Base-by-base conservation (phyloP, 164 flowering plant genomes). In the Vitis riparia region DNA sequence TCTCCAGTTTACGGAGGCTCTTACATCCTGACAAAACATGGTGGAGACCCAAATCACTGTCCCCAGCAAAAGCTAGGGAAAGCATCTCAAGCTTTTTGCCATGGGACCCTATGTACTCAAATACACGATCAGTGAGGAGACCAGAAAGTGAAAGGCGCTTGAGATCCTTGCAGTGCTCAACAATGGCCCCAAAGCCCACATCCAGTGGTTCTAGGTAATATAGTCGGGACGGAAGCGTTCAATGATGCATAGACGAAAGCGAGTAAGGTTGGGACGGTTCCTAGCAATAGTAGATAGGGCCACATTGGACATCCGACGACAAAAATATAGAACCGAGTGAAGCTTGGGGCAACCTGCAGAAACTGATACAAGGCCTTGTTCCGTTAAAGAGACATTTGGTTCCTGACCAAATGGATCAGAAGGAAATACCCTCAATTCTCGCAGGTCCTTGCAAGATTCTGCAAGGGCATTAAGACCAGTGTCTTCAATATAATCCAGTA, bases 1-100 rank as follows among this genome's bases (percentile, higher is more conserved):
- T 92, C 85, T 92, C 98, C 58, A 92, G 80, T 68, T 89, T 93
- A 66, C 90, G 69, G 11, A 91, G 89, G 78, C 89, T 91, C 44
- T 86, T 88, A 68, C 98, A 93, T 66, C 98, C 98, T 13, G 96
- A 89, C 47, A 93, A 71, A 60, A 93, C 80, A 37, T 91, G 84
- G 71, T 92, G 94, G 59, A 92, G 89, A 27, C 94, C 98, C 74
- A 83, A 56, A 63, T 92, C 96, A 65, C 88, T 88, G 9, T 92
- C 91, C 56, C 98, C 98, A 14, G 98, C 98, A 78, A 92, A 92
- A 11, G 98, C 98, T 65, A 92, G 73, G 13, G 98, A 92, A 1
- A 92, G 87, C 98, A 92, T 92, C 82, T 89, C 91, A n/a, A 93
- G 78, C 71, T 82, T 86, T 68, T 87, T 88, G 4, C 85, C 98